These are phyloP conservation scores for Malus hybrid DNA, from an alignment of 331 rosid genomes.

Conservation along the genomic window DNA sequence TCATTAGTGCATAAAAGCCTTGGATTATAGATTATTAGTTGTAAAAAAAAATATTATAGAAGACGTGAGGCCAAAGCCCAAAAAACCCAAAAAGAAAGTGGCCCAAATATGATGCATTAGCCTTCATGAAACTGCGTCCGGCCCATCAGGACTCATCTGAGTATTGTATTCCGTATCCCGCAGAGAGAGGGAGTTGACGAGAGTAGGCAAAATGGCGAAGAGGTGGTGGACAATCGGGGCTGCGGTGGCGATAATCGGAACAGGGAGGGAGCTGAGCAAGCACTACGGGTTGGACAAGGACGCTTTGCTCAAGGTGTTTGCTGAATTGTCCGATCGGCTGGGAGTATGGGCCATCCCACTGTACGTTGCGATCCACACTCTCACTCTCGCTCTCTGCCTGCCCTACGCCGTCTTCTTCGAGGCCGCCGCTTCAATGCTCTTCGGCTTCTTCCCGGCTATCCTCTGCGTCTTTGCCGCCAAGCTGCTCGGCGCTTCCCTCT, in stretches of 20 bases:
- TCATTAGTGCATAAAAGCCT: not conserved
- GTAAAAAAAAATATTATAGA: too few relatives aligned
- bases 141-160: not conserved
- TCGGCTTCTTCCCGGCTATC: constrained; percentile 72
- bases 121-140: not conserved
- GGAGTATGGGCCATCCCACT: constrained; percentile 92
- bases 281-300: constrained; percentile 50
- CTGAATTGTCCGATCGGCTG: constrained; percentile 46
- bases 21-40: too few relatives aligned
- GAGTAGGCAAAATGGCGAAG: constrained; percentile 9
- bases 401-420: constrained; percentile 83
- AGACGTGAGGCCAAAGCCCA: not conserved
- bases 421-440: constrained; percentile 74
- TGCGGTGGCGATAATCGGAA: constrained; percentile 29
- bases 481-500: constrained; percentile 83
- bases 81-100: not conserved
- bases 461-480: constrained; percentile 83
- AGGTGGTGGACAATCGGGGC: constrained; percentile 43
- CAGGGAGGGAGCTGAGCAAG: constrained; percentile 13
- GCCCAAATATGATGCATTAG: not conserved
- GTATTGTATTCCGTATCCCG: not conserved
- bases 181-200: not conserved
- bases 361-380: constrained; percentile 58
- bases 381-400: constrained; percentile 69
- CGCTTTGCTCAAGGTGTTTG: constrained; percentile 21